Conservation (phyloP, 108 stramenopile species). For the Pseudonitzschia delicatissima region DNA sequence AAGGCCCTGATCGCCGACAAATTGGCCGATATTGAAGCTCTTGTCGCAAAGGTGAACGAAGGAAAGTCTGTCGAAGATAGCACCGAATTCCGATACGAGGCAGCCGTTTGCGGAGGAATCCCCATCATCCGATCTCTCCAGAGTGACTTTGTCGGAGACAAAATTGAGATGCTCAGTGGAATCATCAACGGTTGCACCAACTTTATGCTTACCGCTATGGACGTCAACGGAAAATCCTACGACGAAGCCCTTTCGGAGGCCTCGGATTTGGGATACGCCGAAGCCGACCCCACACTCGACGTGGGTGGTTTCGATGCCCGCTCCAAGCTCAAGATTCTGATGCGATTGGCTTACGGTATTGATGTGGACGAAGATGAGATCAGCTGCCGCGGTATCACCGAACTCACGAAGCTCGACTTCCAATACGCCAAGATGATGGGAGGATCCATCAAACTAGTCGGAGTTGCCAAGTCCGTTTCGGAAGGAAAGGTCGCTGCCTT, state of each 20-base stretch:
- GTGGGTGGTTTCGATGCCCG: constrained; percentile 91
- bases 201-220: constrained; percentile 98
- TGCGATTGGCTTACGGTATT: constrained; percentile 83
- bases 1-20: constrained; percentile 93
- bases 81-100: constrained; percentile 89
- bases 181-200: constrained; percentile 99
- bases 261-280: constrained; percentile 86
- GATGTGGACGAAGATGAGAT: constrained; percentile 84
- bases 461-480: constrained; percentile 61
- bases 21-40: constrained; percentile 82
- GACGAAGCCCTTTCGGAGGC: constrained; percentile 89
- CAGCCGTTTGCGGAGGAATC: constrained; percentile 97
- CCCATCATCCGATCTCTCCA: constrained; percentile 96
- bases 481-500: constrained; percentile 70
- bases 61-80: constrained; percentile 21
- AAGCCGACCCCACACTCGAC: constrained; percentile 93
- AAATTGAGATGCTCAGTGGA: constrained; percentile 73
- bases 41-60: constrained; percentile 50
- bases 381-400: constrained; percentile 81
- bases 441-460: constrained; percentile 84
- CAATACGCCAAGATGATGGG: constrained; percentile 90
- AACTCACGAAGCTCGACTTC: constrained; percentile 82
- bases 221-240: constrained; percentile 85
- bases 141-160: constrained; percentile 89
- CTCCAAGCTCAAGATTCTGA: constrained; percentile 84